phyloP scores from a whole-genome alignment of 2,329 filamentous ascomycete genomes.

The Colletotrichum plurivorum region DNA sequence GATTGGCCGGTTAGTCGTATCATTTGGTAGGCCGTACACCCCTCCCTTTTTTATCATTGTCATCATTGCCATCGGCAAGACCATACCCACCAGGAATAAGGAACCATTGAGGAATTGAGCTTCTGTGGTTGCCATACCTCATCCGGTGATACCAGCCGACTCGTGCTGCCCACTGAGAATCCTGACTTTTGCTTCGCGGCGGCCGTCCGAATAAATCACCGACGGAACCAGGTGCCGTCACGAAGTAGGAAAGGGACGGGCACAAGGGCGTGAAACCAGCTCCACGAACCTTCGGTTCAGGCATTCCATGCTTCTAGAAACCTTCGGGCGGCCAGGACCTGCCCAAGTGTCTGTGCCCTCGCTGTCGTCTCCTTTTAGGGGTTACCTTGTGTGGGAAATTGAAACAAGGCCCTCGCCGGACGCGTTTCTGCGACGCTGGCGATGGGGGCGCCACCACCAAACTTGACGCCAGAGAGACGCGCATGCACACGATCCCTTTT shows the following conservation, averaged over 20 bases:
- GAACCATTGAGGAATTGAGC: constrained; percentile 1
- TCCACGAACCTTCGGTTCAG: constrained; percentile 35
- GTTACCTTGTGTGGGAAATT: constrained; percentile 35
- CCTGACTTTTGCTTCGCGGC: background rate
- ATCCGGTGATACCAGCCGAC: constrained; percentile 35
- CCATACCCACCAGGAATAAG: constrained; percentile 9
- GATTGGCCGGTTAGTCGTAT: background rate
- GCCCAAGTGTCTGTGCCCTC: constrained; percentile 37
- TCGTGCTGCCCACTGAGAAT: constrained; percentile 29
- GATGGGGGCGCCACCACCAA: constrained; percentile 23
- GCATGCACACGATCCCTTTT: constrained; percentile 21
- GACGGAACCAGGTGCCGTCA: constrained; percentile 8
- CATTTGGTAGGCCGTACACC: background rate
- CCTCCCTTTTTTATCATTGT: background rate
- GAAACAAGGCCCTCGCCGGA: constrained; percentile 37
- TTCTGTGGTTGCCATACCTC: constrained; percentile 14
- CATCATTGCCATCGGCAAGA: constrained; percentile 15
- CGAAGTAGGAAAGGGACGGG: background rate
- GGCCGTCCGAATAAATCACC: constrained; percentile 23
- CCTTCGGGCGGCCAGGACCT: constrained; percentile 20
- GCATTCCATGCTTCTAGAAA: constrained; percentile 40
- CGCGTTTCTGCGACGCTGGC: constrained; percentile 36
- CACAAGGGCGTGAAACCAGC: constrained; percentile 35
- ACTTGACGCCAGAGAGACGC: constrained; percentile 23
- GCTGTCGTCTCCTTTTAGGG: constrained; percentile 37